Conservation (phyloP, 2,329 filamentous ascomycete species). For the Pezicula carpinea region DNA sequence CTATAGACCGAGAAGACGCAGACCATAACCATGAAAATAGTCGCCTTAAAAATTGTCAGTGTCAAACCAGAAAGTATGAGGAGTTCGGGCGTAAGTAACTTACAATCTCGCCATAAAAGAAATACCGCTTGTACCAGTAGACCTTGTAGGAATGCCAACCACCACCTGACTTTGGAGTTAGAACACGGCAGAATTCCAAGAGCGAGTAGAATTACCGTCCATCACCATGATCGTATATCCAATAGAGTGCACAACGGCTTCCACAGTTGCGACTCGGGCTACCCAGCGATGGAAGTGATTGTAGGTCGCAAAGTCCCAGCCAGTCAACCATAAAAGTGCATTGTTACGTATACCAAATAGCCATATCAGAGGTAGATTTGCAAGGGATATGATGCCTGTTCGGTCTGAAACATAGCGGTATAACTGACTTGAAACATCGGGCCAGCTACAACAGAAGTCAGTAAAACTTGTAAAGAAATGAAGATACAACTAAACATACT, state of each 20-base stretch:
- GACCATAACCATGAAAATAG: constrained; percentile 35
- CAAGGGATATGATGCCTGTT: constrained; percentile 59
- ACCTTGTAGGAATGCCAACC: constrained; percentile 29
- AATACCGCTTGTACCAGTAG: constrained; percentile 10
- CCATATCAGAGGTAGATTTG: constrained; percentile 61
- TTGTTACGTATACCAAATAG: constrained; percentile 66
- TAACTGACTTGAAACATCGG: constrained; percentile 29
- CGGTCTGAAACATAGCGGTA: constrained; percentile 57
- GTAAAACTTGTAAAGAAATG: background rate
- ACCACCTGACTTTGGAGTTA: constrained; percentile 1
- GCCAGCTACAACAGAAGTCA: constrained; percentile 27
- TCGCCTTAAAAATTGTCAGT: constrained; percentile 19
- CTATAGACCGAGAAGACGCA: constrained; percentile 38
- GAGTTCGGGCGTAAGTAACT: background rate
- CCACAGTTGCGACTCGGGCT: constrained; percentile 55
- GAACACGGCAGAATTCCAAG: constrained; percentile 24
- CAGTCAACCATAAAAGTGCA: constrained; percentile 59
- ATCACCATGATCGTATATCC: constrained; percentile 41
- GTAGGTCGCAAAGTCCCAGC: constrained; percentile 64
- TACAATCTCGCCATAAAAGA: background rate
- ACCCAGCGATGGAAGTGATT: constrained; percentile 65
- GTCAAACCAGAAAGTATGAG: background rate
- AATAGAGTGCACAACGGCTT: constrained; percentile 59
- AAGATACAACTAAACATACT: constrained; percentile 4
- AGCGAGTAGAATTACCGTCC: constrained; percentile 36